These are phyloP conservation scores for Striga asiatica DNA, from an alignment of 257 asterid genomes.

Conservation along the genomic window DNA sequence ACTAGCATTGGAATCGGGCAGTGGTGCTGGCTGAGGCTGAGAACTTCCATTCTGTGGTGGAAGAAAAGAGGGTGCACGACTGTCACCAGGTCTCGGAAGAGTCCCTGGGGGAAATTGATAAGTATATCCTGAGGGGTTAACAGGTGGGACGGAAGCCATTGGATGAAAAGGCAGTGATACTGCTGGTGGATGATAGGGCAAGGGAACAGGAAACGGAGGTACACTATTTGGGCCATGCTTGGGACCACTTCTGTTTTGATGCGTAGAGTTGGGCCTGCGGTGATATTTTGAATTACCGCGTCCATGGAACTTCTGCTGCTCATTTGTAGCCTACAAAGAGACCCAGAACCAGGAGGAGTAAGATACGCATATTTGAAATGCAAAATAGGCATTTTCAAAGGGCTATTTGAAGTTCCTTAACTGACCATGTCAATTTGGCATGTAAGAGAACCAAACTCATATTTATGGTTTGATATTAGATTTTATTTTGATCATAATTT, in stretches of 20 bases:
- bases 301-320: conserved; percentile 52
- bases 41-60: conserved; percentile 42
- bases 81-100: conserved; percentile 38
- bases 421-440: background rate
- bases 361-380: conserved; percentile 7
- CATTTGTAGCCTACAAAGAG: conserved; percentile 35
- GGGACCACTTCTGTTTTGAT: conserved; percentile 50
- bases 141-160: conserved; percentile 24
- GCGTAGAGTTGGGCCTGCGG: conserved; percentile 33
- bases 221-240: conserved; percentile 47
- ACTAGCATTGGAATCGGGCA: conserved; percentile 27
- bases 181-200: conserved; percentile 34
- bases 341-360: conserved; percentile 13
- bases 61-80: conserved; percentile 35
- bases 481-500: background rate
- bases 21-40: conserved; percentile 38
- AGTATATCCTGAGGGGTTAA: conserved; percentile 45
- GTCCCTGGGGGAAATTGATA: conserved; percentile 37
- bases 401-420: background rate
- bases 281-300: conserved; percentile 41
- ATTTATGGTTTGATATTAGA: background rate
- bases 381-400: background rate
- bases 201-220: conserved; percentile 44
- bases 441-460: background rate
- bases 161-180: background rate